Evolutionary conservation across 495 filamentous ascomycete species (phyloP).

Genomic region (Chlorociboria aeruginascens): DNA sequence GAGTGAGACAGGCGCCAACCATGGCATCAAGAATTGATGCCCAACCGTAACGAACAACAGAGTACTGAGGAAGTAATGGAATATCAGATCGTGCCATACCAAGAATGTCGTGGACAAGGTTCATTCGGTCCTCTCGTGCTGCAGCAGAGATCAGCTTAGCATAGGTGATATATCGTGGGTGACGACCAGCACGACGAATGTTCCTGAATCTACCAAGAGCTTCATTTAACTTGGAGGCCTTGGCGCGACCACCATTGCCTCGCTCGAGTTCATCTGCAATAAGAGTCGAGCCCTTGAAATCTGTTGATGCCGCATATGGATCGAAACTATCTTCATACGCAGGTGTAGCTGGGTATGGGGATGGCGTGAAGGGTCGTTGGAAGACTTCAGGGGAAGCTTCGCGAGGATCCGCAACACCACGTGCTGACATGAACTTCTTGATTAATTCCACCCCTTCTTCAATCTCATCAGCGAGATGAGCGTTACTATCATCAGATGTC

Average conservation of each 20-base stretch:
- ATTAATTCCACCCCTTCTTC: constrained; percentile 82
- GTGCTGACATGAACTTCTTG: constrained; percentile 57
- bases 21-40: constrained; percentile 88
- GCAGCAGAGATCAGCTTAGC: constrained; percentile 88
- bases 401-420: constrained; percentile 34
- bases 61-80: constrained; percentile 68
- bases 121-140: constrained; percentile 65
- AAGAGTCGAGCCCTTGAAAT: constrained; percentile 80
- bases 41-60: constrained; percentile 86
- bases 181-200: constrained; percentile 82
- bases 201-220: constrained; percentile 74
- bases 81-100: constrained; percentile 79
- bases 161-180: constrained; percentile 91
- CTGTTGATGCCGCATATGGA: constrained; percentile 77
- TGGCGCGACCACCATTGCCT: constrained; percentile 48
- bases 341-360: constrained; percentile 15
- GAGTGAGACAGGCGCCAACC: constrained; percentile 82
- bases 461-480: constrained; percentile 61
- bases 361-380: constrained; percentile 20
- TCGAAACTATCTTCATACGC: constrained; percentile 70
- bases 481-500: constrained; percentile 26
- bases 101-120: constrained; percentile 75
- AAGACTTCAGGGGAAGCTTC: constrained; percentile 23
- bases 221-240: constrained; percentile 63
- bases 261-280: constrained; percentile 79